Evolutionary conservation across 2,329 filamentous ascomycete species (phyloP).

Genomic region (Leptoxyphium fumago): DNA sequence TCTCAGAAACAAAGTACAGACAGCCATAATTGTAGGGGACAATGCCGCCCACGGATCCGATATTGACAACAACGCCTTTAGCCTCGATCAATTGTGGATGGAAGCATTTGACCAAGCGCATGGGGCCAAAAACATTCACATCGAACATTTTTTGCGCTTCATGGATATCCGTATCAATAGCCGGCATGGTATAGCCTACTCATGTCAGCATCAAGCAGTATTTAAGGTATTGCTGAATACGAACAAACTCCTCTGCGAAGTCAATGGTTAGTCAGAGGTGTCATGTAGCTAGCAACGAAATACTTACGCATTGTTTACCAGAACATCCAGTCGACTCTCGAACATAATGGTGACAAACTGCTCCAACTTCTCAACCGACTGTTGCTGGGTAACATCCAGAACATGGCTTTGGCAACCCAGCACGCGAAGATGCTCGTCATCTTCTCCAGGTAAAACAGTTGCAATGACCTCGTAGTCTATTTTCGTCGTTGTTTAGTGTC

Average conservation of each 20-base stretch:
- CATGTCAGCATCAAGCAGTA: neutral
- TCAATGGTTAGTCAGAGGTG: neutral
- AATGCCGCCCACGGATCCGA: slow-evolving; percentile 1
- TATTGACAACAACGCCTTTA: slow-evolving; percentile 3
- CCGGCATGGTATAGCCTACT: slow-evolving; percentile 17
- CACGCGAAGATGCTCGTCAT: too few relatives aligned
- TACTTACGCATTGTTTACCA: too few relatives aligned
- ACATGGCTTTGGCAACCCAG: too few relatives aligned
- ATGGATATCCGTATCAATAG: slow-evolving; percentile 9
- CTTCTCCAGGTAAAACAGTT: too few relatives aligned
- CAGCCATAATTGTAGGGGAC: slow-evolving; percentile 1
- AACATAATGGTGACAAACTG: too few relatives aligned
- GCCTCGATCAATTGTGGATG: slow-evolving; percentile 1
- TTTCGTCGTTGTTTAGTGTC: too few relatives aligned
- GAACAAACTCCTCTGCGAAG: neutral
- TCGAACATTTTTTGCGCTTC: slow-evolving; percentile 10
- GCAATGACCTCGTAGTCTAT: too few relatives aligned
- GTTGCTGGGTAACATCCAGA: too few relatives aligned
- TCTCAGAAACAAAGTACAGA: neutral
- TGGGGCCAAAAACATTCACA: slow-evolving; percentile 13
- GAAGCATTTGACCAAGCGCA: slow-evolving; percentile 10
- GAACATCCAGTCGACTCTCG: too few relatives aligned
- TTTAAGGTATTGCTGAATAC: neutral
- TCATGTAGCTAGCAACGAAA: neutral
- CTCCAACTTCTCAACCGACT: too few relatives aligned